Evolutionary conservation across 2,329 filamentous ascomycete genomes (phyloP).

Genomic region (Neocatenulostroma microsporum): DNA sequence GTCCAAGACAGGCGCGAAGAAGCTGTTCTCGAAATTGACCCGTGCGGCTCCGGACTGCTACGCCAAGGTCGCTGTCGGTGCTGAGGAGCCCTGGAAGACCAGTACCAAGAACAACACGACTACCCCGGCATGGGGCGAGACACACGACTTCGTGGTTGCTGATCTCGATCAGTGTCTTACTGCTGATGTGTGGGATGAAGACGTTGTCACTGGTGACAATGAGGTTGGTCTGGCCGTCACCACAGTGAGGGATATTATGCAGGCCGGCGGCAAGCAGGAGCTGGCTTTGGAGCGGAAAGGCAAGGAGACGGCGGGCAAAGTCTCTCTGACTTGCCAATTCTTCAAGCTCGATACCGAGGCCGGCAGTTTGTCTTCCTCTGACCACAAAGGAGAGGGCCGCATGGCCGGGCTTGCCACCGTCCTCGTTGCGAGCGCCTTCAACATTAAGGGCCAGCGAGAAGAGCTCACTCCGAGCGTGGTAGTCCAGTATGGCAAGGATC

Average conservation of each 20-base stretch:
- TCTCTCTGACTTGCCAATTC: conserved; percentile 36
- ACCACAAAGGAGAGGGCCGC: conserved; percentile 22
- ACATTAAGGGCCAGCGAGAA: conserved; percentile 37
- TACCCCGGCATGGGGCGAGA: conserved; percentile 43
- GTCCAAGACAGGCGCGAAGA: conserved; percentile 34
- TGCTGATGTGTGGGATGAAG: conserved; percentile 39
- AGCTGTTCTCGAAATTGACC: conserved; percentile 37
- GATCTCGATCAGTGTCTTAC: conserved; percentile 40
- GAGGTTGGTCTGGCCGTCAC: conserved; percentile 39
- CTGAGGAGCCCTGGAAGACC: conserved; percentile 40
- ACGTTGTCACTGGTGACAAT: conserved; percentile 36
- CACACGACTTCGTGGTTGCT: conserved; percentile 41
- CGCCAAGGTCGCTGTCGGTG: conserved; percentile 38
- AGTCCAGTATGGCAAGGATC: conserved; percentile 36
- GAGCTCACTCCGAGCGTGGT: conserved; percentile 41
- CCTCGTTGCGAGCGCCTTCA: conserved; percentile 37
- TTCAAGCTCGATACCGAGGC: conserved; percentile 35
- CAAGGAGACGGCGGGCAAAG: conserved; percentile 29
- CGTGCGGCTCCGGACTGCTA: conserved; percentile 44
- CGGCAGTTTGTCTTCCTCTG: conserved; percentile 25
- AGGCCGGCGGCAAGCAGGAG: conserved; percentile 37
- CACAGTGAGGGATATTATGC: conserved; percentile 36
- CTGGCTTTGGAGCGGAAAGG: conserved; percentile 34
- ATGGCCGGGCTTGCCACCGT: conserved; percentile 38
- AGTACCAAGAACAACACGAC: conserved; percentile 36